Evolutionary conservation across 805 yeast species (phyloP), one percentile per base, ranked within the genome.

Genomic region (Ascoidea rubescens): DNA sequence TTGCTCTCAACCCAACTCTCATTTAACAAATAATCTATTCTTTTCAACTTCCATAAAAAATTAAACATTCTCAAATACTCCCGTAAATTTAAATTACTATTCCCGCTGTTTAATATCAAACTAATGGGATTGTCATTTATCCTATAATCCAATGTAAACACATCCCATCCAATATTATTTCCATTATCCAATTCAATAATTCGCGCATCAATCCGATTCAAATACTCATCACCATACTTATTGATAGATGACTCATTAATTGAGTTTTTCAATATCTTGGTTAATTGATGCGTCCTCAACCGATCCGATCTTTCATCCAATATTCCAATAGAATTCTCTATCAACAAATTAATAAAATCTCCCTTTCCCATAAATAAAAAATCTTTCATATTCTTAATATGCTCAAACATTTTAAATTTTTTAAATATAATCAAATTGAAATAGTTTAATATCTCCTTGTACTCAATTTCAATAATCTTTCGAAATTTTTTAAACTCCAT

Each of bases 1-100:
- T 62, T 70, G 2, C 67, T 64, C 21, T 65, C 60, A 32, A 62
- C 61, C 87, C 84, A 80, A 31, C 71, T 69, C 5, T 58, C 57
- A 51, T 73, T 72, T 53, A 85, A 69, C 52, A 79, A 67, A 58
- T 68, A 73, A 17, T 76, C 74, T 14, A 82, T 73, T 56, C 87
- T 82, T 54, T 82, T 78, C 28, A 91, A 67, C 57, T 84, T 77
- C 88, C 96, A 87, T 46, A 93, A 64, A 60, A 88, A 87, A 59
- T 89, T 87, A 71, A 91, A 93, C 57, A 90, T 77, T 58, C 85
- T 76, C 50, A 88, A 69, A 63, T 91, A 91, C 51, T 79, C 86
- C 52, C 71, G 71, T n/a, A 55, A 47, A 54, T 59, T 67, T 48
- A 63, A 71, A 21, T 21, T 21, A 21, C 28, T 21, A 21, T 21